Conservation (phyloP, 768 basidiomycete genomes). For the Albatrellus ellisii region DNA sequence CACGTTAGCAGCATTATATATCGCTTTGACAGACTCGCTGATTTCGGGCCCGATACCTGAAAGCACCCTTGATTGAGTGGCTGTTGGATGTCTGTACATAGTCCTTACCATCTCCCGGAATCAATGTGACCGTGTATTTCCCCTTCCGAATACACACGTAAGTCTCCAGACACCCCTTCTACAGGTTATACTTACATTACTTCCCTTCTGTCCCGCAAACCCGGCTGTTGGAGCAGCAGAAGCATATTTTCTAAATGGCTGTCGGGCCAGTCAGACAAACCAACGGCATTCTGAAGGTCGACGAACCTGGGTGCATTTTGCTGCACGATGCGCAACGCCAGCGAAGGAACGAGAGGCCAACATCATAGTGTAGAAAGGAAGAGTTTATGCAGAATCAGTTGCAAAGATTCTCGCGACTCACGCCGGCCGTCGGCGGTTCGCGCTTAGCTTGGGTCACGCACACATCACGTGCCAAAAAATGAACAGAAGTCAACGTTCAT, state of each 20-base stretch:
- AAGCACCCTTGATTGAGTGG: constrained; percentile 1
- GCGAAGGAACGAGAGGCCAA: constrained; percentile 43
- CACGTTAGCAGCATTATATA: constrained; percentile 83
- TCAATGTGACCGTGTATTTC: constrained; percentile 91
- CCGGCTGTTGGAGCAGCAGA: constrained; percentile 72
- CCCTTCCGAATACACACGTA: constrained; percentile 37
- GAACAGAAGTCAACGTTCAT: no score
- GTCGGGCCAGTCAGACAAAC: constrained; percentile 8
- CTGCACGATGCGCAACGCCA: constrained; percentile 39
- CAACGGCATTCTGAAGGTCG: neutral
- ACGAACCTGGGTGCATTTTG: constrained; percentile 36
- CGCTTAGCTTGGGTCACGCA: no score
- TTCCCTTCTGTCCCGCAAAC: constrained; percentile 82
- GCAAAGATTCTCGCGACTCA: neutral
- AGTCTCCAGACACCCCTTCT: neutral
- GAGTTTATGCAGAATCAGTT: constrained; percentile 5
- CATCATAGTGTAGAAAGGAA: constrained; percentile 30
- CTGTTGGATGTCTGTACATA: constrained; percentile 4
- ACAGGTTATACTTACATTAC: constrained; percentile 47
- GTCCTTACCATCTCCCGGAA: constrained; percentile 85
- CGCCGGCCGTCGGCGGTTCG: no score
- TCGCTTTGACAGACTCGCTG: constrained; percentile 87
- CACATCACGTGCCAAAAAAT: no score
- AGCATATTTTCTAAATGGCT: constrained; percentile 55
- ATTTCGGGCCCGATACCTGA: constrained; percentile 98